These are phyloP conservation scores for Bruguiera hainesii DNA, from an alignment of 441 rosid species.

Conservation along the genomic window DNA sequence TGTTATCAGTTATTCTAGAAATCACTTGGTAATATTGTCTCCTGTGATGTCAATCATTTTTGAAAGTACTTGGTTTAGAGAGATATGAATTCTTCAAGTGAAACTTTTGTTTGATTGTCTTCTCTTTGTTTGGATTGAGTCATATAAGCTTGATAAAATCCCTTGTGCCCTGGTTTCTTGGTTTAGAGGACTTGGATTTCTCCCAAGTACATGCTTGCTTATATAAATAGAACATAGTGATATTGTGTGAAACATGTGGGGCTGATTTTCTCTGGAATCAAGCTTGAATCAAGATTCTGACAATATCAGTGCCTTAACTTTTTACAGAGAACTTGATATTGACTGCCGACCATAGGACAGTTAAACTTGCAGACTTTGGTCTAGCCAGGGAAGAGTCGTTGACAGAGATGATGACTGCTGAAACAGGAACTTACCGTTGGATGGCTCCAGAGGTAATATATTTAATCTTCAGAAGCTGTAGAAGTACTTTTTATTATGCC, in stretches of 20 bases:
- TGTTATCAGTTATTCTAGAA: too few relatives aligned
- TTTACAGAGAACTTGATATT: constrained; percentile 82
- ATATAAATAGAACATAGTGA: background rate
- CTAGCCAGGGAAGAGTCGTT: constrained; percentile 96
- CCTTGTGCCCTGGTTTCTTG: background rate
- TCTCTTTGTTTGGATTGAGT: background rate
- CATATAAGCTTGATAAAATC: background rate
- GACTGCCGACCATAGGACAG: constrained; percentile 74
- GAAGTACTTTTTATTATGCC: background rate
- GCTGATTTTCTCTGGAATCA: background rate
- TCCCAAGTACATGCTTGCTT: background rate
- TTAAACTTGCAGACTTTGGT: constrained; percentile 94
- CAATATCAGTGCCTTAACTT: background rate
- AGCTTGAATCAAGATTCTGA: background rate
- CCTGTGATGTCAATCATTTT: background rate
- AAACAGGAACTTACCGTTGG: constrained; percentile 97
- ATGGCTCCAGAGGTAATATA: constrained; percentile 92
- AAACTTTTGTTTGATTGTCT: background rate
- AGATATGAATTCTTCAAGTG: background rate
- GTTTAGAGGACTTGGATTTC: background rate
- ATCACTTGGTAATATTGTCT: too few relatives aligned
- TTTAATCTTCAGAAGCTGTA: background rate
- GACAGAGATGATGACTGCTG: constrained; percentile 99
- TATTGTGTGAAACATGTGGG: background rate
- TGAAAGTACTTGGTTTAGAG: background rate